These are phyloP conservation scores for Colletotrichum limetticola DNA, from an alignment of 2,329 filamentous ascomycete species.

Conservation along the genomic window DNA sequence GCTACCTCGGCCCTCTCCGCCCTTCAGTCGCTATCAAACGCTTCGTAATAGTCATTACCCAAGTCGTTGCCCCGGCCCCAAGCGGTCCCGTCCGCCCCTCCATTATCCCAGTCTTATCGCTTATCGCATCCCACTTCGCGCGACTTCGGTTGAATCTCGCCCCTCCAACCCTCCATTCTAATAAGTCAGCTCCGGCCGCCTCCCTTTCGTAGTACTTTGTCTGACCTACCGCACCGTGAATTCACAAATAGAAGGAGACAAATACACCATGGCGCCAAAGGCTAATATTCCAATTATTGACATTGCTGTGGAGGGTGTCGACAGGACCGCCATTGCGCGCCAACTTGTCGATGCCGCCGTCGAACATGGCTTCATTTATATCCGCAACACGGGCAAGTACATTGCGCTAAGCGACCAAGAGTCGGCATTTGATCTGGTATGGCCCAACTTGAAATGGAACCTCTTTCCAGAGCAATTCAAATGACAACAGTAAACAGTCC, in stretches of 20 bases:
- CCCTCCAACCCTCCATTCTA: conserved; percentile 10
- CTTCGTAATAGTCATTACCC: conserved; percentile 28
- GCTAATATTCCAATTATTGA: conserved; percentile 84
- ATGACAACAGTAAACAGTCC: conserved; percentile 59
- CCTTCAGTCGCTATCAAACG: not conserved
- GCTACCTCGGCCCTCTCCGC: not conserved
- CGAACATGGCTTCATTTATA: conserved; percentile 89
- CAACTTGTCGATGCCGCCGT: conserved; percentile 83
- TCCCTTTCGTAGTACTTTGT: not conserved
- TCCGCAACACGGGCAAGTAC: conserved; percentile 77
- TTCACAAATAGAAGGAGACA: not conserved
- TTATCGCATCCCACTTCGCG: conserved; percentile 34
- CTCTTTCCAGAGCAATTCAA: not conserved
- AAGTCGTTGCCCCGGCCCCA: conserved; percentile 10
- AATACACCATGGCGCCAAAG: conserved; percentile 40
- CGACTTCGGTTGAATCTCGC: conserved; percentile 13
- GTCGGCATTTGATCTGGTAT: conserved; percentile 78
- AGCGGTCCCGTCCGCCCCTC: conserved; percentile 20
- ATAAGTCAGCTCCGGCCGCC: not conserved
- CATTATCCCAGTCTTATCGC: conserved; percentile 32
- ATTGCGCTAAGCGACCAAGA: conserved; percentile 76
- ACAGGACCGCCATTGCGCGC: conserved; percentile 68
- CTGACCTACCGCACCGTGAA: not conserved
- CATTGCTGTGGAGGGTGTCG: conserved; percentile 68
- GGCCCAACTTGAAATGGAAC: conserved; percentile 28